phyloP scores from a whole-genome alignment of 805 yeast genomes.

The Yamadazyma laniorum region DNA sequence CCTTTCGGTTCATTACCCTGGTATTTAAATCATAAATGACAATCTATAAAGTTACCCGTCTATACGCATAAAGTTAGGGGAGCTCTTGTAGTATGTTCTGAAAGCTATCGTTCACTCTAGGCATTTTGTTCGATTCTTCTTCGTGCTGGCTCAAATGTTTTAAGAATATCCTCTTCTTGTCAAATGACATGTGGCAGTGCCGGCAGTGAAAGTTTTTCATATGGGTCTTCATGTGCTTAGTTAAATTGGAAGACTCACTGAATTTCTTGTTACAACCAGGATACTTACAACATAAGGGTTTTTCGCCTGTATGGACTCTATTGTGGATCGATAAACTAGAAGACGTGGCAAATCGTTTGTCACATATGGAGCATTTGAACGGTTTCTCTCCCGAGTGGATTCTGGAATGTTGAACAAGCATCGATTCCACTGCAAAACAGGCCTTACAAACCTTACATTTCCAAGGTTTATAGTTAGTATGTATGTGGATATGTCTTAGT shows the following conservation, averaged over 20 bases:
- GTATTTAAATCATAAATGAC: no score
- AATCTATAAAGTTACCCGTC: no score
- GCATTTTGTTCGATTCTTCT: not conserved
- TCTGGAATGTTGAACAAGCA: conserved; percentile 77
- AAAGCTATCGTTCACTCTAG: not conserved
- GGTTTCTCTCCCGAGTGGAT: conserved; percentile 92
- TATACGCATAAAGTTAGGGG: no score
- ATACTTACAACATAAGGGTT: conserved; percentile 75
- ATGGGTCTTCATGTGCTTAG: conserved; percentile 85
- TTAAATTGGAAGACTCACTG: conserved; percentile 84
- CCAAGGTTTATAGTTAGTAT: conserved; percentile 81
- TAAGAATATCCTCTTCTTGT: conserved; percentile 2
- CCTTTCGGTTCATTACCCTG: no score
- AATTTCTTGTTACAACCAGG: conserved; percentile 83
- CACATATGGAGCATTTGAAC: conserved; percentile 68
- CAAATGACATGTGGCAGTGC: conserved; percentile 6
- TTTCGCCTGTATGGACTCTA: conserved; percentile 87
- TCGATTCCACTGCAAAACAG: conserved; percentile 71
- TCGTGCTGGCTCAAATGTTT: conserved; percentile 10
- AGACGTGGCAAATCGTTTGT: conserved; percentile 76
- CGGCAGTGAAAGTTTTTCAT: conserved; percentile 16
- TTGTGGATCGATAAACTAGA: conserved; percentile 80
- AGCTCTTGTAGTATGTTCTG: not conserved
- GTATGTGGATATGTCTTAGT: conserved; percentile 82
- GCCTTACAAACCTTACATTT: conserved; percentile 68